phyloP scores from a whole-genome alignment of 2,329 filamentous ascomycete species.

The Ustilaginoidea virens region DNA sequence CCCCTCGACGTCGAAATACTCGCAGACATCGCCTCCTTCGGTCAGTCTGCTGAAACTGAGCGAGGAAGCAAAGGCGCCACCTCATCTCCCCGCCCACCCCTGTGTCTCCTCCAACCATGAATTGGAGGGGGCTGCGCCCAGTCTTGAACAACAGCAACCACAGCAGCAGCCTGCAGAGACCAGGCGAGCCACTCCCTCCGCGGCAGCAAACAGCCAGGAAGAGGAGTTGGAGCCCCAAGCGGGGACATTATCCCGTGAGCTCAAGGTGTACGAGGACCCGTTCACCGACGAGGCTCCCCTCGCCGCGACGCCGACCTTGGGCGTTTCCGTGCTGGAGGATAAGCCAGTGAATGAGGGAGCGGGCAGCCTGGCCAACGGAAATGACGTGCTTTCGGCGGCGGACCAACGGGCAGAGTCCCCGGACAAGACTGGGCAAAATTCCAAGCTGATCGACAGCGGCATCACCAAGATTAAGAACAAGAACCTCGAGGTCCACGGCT shows the following conservation, averaged over 20 bases:
- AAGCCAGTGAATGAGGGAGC: conserved; percentile 43
- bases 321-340: conserved; percentile 39
- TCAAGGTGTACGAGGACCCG: conserved; percentile 50
- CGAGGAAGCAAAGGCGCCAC: conserved; percentile 38
- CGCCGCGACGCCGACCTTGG: conserved; percentile 29
- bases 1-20: conserved; percentile 22
- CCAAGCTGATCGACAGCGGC: conserved; percentile 54
- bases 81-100: conserved; percentile 25
- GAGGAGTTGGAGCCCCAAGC: too few relatives aligned
- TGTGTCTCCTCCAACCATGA: conserved; percentile 14
- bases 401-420: conserved; percentile 13
- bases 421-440: conserved; percentile 41
- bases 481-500: conserved; percentile 66
- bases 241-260: conserved; percentile 20
- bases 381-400: conserved; percentile 9
- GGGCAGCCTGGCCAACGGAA: conserved; percentile 14
- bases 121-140: too few relatives aligned
- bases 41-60: conserved; percentile 31
- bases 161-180: too few relatives aligned
- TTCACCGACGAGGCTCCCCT: conserved; percentile 30
- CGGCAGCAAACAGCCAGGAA: too few relatives aligned
- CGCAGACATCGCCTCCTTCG: conserved; percentile 13
- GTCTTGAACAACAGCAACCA: too few relatives aligned
- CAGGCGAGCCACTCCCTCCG: too few relatives aligned
- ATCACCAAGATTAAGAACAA: conserved; percentile 57